These are phyloP conservation scores for Meyerozyma athensensis DNA, from an alignment of 1,139 yeast genomes.

Conservation along the genomic window DNA sequence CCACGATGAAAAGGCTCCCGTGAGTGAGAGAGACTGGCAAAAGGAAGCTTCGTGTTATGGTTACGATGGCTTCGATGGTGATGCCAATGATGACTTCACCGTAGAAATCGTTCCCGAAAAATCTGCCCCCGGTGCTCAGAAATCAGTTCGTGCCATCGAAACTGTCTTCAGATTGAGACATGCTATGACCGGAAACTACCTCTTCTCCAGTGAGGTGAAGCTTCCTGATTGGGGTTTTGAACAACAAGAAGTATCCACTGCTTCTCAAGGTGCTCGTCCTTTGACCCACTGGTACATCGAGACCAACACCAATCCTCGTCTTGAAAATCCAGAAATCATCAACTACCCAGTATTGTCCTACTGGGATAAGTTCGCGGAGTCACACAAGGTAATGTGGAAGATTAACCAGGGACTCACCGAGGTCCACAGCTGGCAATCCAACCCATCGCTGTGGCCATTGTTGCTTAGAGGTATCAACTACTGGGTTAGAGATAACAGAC, in stretches of 20 bases:
- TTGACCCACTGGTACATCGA: slow-evolving; percentile 88
- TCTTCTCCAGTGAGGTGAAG: slow-evolving; percentile 81
- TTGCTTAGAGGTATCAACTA: slow-evolving; percentile 90
- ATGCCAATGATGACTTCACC: slow-evolving; percentile 91
- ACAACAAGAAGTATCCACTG: slow-evolving; percentile 95
- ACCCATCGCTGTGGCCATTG: slow-evolving; percentile 87
- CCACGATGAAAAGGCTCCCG: slow-evolving; percentile 94
- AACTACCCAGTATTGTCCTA: slow-evolving; percentile 63
- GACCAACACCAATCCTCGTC: slow-evolving; percentile 50
- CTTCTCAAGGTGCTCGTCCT: slow-evolving; percentile 70
- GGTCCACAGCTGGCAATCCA: slow-evolving; percentile 83
- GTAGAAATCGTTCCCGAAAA: slow-evolving; percentile 73
- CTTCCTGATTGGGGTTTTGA: slow-evolving; percentile 95
- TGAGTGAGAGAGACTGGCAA: slow-evolving; percentile 91
- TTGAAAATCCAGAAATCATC: slow-evolving; percentile 28
- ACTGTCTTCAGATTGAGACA: slow-evolving; percentile 86
- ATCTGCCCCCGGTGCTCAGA: slow-evolving; percentile 57
- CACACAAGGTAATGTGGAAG: slow-evolving; percentile 88
- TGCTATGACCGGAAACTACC: slow-evolving; percentile 82
- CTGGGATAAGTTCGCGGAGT: slow-evolving; percentile 67
- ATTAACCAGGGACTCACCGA: slow-evolving; percentile 81
- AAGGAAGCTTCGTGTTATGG: slow-evolving; percentile 94
- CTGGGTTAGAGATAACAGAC: slow-evolving; percentile 77
- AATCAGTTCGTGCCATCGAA: slow-evolving; percentile 68
- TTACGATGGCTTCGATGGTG: slow-evolving; percentile 85